Evolutionary conservation across 2,329 filamentous ascomycete species (phyloP).

Genomic region (Botrytis galanthina): DNA sequence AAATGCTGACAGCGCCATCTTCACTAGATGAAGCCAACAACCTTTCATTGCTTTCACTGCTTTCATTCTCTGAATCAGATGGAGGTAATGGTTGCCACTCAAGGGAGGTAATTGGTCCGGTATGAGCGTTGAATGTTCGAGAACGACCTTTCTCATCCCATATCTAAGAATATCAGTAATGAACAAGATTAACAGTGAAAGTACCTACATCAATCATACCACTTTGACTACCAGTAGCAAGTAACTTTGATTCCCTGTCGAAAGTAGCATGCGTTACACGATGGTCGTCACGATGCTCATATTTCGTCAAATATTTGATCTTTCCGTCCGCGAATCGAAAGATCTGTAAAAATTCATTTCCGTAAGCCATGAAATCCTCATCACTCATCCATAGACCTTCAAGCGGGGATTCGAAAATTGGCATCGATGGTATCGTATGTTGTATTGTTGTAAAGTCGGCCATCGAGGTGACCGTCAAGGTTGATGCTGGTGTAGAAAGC

Average conservation of each 20-base stretch:
- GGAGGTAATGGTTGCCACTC: slow-evolving; percentile 56
- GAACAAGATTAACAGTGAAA: background rate
- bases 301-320: slow-evolving; percentile 49
- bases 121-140: slow-evolving; percentile 57
- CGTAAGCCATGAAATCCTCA: slow-evolving; percentile 57
- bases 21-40: slow-evolving; percentile 61
- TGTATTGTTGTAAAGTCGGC: slow-evolving; percentile 38
- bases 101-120: slow-evolving; percentile 56
- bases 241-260: slow-evolving; percentile 52
- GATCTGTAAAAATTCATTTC: slow-evolving; percentile 52
- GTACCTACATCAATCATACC: slow-evolving; percentile 58
- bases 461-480: slow-evolving; percentile 53
- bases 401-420: slow-evolving; percentile 50
- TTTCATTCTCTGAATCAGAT: slow-evolving; percentile 44
- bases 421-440: slow-evolving; percentile 50
- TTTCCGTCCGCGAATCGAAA: slow-evolving; percentile 48
- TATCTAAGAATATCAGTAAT: slow-evolving; percentile 40
- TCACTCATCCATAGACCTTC: slow-evolving; percentile 61
- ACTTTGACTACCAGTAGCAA: slow-evolving; percentile 59
- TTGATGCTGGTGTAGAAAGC: slow-evolving; percentile 47
- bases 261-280: slow-evolving; percentile 55
- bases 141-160: slow-evolving; percentile 48
- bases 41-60: slow-evolving; percentile 32
- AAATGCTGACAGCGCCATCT: slow-evolving; percentile 61
- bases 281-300: slow-evolving; percentile 54